A percentile compares a stretch with the other conserved stretches of the same genome.
Evolutionary conservation across 2,329 filamentous ascomycete species (phyloP).

Genomic region (Fusarium sp.): DNA sequence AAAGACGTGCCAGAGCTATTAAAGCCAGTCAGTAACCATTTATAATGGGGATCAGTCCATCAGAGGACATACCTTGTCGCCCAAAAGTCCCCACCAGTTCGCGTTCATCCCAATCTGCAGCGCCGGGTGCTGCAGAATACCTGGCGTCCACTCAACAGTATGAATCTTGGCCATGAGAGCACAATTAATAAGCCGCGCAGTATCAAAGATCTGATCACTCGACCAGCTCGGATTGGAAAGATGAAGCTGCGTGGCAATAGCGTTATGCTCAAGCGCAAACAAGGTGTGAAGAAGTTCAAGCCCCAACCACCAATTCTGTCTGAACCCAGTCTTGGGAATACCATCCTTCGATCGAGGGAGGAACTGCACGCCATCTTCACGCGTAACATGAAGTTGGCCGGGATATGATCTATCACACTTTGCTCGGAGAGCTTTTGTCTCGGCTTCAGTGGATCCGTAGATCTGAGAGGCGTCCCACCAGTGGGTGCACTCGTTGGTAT

Average conservation of each 20-base stretch:
- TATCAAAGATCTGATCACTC: conserved; percentile 19
- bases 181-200: conserved; percentile 5
- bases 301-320: conserved; percentile 26
- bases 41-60: no score
- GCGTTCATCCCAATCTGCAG: conserved; percentile 26
- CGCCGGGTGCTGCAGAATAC: conserved; percentile 14
- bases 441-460: conserved; percentile 16
- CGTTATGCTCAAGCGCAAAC: conserved; percentile 22
- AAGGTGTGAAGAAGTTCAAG: conserved; percentile 21
- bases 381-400: not conserved
- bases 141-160: conserved; percentile 26
- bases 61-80: not conserved
- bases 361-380: conserved; percentile 3
- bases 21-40: accelerated
- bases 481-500: conserved; percentile 19
- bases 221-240: conserved; percentile 13
- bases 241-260: conserved; percentile 20
- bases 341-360: not conserved
- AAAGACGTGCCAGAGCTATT: conserved; percentile 12
- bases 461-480: conserved; percentile 30
- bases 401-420: conserved; percentile 1
- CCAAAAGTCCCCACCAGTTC: conserved; percentile 22
- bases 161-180: conserved; percentile 27
- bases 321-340: conserved; percentile 20
- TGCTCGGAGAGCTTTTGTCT: not conserved